Percentiles rank a stretch among this genome's conserved stretches.
Conservation (phyloP, 176 grass and related monocot species). For the Lolium perenne region DNA sequence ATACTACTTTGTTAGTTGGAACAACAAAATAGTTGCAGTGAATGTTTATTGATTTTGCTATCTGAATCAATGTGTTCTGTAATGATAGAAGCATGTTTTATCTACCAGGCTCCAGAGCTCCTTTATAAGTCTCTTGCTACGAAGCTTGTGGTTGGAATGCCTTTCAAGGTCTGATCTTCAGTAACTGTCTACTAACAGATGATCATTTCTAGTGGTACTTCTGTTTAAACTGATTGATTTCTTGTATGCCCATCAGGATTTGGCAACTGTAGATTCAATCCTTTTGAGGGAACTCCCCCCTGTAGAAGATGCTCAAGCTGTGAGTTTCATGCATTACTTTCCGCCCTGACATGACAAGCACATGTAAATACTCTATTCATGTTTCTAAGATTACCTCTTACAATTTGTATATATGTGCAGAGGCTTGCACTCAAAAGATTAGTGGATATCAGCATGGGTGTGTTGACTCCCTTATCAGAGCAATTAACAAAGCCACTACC, state of each 20-base stretch:
- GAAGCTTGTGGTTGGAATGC: conserved; percentile 94
- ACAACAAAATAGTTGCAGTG: not conserved
- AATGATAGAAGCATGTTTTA: conserved; percentile 37
- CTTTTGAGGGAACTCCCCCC: conserved; percentile 92
- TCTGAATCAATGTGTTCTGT: conserved; percentile 34
- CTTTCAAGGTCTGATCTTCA: conserved; percentile 95
- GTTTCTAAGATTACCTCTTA: not conserved
- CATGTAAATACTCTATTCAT: conserved; percentile 1
- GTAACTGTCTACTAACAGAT: conserved; percentile 25
- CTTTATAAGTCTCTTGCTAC: conserved; percentile 85
- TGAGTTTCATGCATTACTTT: conserved; percentile 55
- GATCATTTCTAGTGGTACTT: conserved; percentile 31
- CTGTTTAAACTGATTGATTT: conserved; percentile 35
- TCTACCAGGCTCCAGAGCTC: conserved; percentile 75
- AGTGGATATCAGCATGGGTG: conserved; percentile 93
- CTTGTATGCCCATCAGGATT: conserved; percentile 69
- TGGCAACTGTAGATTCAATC: conserved; percentile 98
- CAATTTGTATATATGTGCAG: conserved; percentile 65
- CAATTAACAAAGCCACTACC: conserved; percentile 90
- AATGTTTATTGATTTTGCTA: conserved; percentile 2
- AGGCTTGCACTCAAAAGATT: conserved; percentile 95
- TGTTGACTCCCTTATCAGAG: conserved; percentile 81
- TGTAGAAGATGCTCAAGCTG: conserved; percentile 85
- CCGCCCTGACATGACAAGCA: not conserved
- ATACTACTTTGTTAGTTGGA: conserved; percentile 13